A percentile compares a stretch with the other conserved stretches of the same genome.
Conservation (phyloP, 2,329 filamentous ascomycete species). For the Fusarium sublunatum region DNA sequence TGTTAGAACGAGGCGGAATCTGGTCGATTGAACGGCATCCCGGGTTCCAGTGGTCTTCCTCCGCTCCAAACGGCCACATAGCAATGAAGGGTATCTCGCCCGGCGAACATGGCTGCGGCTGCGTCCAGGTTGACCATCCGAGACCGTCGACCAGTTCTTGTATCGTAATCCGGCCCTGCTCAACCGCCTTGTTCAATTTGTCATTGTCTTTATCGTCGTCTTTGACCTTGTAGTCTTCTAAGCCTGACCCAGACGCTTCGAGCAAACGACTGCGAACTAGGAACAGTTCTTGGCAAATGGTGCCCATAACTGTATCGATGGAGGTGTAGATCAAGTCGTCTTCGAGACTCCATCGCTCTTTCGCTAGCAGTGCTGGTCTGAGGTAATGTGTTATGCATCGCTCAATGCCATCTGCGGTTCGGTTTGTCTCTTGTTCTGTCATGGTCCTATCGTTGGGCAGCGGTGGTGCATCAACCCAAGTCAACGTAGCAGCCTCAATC, state of each 20-base stretch:
- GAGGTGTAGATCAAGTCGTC: slow-evolving; percentile 60
- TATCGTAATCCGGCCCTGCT: slow-evolving; percentile 34
- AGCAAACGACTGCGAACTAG: slow-evolving; percentile 37
- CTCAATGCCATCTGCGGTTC: slow-evolving; percentile 53
- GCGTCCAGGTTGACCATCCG: slow-evolving; percentile 70
- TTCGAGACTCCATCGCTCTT: slow-evolving; percentile 50
- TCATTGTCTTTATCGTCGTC: neutral
- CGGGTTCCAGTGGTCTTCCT: slow-evolving; percentile 62
- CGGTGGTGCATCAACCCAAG: slow-evolving; percentile 56
- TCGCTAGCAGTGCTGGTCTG: slow-evolving; percentile 40
- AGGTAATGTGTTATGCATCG: slow-evolving; percentile 62
- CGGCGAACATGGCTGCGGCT: slow-evolving; percentile 62
- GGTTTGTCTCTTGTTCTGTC: slow-evolving; percentile 45
- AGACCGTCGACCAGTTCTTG: slow-evolving; percentile 59
- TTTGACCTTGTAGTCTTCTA: slow-evolving; percentile 19
- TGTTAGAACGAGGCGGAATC: slow-evolving; percentile 33
- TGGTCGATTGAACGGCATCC: slow-evolving; percentile 47
- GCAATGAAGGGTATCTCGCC: slow-evolving; percentile 70
- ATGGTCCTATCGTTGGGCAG: slow-evolving; percentile 38
- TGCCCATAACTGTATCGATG: slow-evolving; percentile 52
- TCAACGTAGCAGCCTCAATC: slow-evolving; percentile 54
- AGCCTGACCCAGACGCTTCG: slow-evolving; percentile 23
- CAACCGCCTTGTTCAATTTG: slow-evolving; percentile 31
- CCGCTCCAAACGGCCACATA: slow-evolving; percentile 70
- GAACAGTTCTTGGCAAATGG: slow-evolving; percentile 54